phyloP scores from a whole-genome alignment of 768 basidiomycete genomes.

The Xanthoconium purpureum region DNA sequence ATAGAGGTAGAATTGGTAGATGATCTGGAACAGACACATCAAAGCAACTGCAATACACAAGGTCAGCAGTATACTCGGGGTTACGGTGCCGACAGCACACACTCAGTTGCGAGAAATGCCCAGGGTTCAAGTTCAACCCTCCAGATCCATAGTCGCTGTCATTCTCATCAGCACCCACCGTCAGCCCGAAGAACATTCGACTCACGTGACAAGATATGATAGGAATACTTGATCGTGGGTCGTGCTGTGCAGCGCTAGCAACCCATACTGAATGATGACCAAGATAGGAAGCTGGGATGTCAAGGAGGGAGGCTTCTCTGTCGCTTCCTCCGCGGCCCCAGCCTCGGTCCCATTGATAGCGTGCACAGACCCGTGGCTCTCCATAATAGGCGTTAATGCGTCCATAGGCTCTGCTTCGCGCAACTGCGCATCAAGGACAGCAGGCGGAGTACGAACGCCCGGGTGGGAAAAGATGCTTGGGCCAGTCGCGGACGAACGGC shows the following conservation, averaged over 20 bases:
- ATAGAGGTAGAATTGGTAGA: slow-evolving; percentile 88
- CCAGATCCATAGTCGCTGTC: slow-evolving; percentile 74
- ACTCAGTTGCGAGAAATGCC: slow-evolving; percentile 91
- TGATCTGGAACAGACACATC: slow-evolving; percentile 93
- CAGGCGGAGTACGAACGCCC: slow-evolving; percentile 76
- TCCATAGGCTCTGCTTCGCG: slow-evolving; percentile 39
- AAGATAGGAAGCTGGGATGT: slow-evolving; percentile 73
- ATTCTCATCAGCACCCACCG: background rate
- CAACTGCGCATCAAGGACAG: slow-evolving; percentile 71
- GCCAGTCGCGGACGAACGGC: slow-evolving; percentile 52
- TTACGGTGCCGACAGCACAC: slow-evolving; percentile 20
- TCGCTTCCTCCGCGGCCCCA: slow-evolving; percentile 37
- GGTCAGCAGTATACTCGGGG: slow-evolving; percentile 4
- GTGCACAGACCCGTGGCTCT: slow-evolving; percentile 39
- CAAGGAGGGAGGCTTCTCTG: slow-evolving; percentile 61
- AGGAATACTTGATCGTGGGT: slow-evolving; percentile 91
- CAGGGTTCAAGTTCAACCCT: slow-evolving; percentile 88
- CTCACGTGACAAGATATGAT: slow-evolving; percentile 70
- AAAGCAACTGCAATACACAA: slow-evolving; percentile 60
- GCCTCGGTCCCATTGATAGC: slow-evolving; percentile 16
- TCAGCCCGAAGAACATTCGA: background rate
- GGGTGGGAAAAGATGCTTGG: slow-evolving; percentile 83
- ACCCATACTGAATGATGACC: slow-evolving; percentile 87
- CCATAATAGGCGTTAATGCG: slow-evolving; percentile 51
- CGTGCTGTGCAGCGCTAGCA: slow-evolving; percentile 84